Evolutionary conservation across 164 flowering plant species (phyloP).

Genomic region (Berberis thunbergii): DNA sequence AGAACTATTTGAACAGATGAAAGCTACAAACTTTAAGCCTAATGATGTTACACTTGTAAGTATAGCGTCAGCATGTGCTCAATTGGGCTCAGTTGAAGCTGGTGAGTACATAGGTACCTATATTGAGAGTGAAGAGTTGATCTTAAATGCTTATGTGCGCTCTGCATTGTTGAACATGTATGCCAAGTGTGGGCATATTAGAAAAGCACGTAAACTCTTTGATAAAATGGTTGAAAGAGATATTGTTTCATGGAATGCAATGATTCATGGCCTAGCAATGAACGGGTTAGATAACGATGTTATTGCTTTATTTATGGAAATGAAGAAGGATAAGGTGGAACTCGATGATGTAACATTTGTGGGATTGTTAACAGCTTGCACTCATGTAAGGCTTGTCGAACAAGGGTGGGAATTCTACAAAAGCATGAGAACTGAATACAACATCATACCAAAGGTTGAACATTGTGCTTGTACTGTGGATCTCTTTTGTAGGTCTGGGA

Average conservation of each 20-base stretch:
- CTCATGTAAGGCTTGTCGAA: slow-evolving; percentile 46
- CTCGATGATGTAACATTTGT: slow-evolving; percentile 40
- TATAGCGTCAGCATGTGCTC: too few relatives aligned
- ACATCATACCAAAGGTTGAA: slow-evolving; percentile 29
- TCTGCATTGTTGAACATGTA: slow-evolving; percentile 38
- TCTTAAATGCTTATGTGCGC: slow-evolving; percentile 27
- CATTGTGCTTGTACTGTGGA: slow-evolving; percentile 44
- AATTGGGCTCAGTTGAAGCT: too few relatives aligned
- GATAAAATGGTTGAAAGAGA: slow-evolving; percentile 27
- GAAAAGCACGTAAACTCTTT: slow-evolving; percentile 30
- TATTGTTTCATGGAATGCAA: slow-evolving; percentile 38
- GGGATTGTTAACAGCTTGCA: slow-evolving; percentile 36
- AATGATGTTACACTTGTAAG: too few relatives aligned
- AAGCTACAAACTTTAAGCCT: too few relatives aligned
- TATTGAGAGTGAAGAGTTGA: slow-evolving; percentile 21
- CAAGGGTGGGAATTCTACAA: slow-evolving; percentile 23
- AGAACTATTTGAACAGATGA: too few relatives aligned
- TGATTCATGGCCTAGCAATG: slow-evolving; percentile 35
- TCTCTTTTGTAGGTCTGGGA: slow-evolving; percentile 35
- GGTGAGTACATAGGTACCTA: too few relatives aligned
- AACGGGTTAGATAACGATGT: slow-evolving; percentile 34
- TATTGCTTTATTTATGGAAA: slow-evolving; percentile 19
- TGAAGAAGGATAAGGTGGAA: slow-evolving; percentile 21
- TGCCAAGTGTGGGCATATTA: slow-evolving; percentile 36
- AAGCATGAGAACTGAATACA: slow-evolving; percentile 25